Evolutionary conservation across 768 basidiomycete species (phyloP).

Genomic region (Gloeopeniophorella convolvens): DNA sequence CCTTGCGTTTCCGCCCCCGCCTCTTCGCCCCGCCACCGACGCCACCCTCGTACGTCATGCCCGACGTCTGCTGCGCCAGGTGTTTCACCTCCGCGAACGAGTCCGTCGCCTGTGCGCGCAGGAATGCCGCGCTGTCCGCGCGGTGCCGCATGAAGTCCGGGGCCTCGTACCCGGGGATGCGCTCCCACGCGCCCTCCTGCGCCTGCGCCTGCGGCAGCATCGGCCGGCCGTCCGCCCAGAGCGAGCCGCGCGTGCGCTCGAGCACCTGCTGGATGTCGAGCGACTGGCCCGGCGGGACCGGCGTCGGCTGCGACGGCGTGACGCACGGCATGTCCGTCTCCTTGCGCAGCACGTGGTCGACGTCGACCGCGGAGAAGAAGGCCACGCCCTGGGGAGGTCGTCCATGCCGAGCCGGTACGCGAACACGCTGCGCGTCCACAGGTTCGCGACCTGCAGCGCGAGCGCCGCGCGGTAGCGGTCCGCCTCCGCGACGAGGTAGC

Average conservation of each 20-base stretch:
- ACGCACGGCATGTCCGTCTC: slow-evolving; percentile 95
- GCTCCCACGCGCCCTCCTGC: slow-evolving; percentile 24
- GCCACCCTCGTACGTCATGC: slow-evolving; percentile 32
- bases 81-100: slow-evolving; percentile 67
- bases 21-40: slow-evolving; percentile 27
- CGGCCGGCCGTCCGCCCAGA: slow-evolving; percentile 50
- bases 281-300: slow-evolving; percentile 85
- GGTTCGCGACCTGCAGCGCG: slow-evolving; percentile 89
- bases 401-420: slow-evolving; percentile 93
- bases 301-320: slow-evolving; percentile 82
- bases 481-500: slow-evolving; percentile 84
- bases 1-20: slow-evolving; percentile 1
- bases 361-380: slow-evolving; percentile 95
- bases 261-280: slow-evolving; percentile 65
- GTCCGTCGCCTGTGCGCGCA: slow-evolving; percentile 69
- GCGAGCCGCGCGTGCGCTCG: slow-evolving; percentile 60
- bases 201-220: slow-evolving; percentile 38
- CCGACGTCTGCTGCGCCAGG: slow-evolving; percentile 49
- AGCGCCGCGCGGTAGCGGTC: slow-evolving; percentile 89
- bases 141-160: slow-evolving; percentile 64
- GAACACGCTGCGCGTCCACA: slow-evolving; percentile 92
- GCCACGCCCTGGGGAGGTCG: slow-evolving; percentile 93
- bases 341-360: slow-evolving; percentile 87
- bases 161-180: slow-evolving; percentile 42
- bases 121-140: slow-evolving; percentile 54